A percentile compares a stretch with the other conserved stretches of the same genome.
Conservation (phyloP, 2,329 filamentous ascomycete genomes). For the Emmonsiellopsis sp. region DNA sequence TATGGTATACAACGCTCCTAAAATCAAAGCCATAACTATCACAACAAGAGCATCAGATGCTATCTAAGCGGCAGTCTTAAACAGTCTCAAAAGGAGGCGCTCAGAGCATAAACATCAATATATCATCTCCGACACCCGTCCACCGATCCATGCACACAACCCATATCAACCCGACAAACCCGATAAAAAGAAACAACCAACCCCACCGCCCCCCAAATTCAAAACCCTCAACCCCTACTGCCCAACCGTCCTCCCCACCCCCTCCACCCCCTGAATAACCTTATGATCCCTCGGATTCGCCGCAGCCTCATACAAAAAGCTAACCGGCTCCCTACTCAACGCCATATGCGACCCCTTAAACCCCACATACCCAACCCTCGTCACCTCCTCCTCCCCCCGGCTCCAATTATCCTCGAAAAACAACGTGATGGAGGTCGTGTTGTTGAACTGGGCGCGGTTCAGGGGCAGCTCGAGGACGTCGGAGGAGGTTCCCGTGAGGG, state of each 20-base stretch:
- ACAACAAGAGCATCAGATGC: background rate
- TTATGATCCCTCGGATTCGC: conserved; percentile 82
- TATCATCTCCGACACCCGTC: no score
- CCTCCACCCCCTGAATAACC: conserved; percentile 35
- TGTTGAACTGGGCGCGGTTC: conserved; percentile 79
- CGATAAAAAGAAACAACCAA: background rate
- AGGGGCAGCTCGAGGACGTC: conserved; percentile 84
- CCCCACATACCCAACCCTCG: conserved; percentile 70
- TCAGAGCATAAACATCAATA: background rate
- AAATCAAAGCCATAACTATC: background rate
- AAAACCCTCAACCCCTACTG: conserved; percentile 21
- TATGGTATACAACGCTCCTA: background rate
- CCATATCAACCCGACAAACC: background rate
- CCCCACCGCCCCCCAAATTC: background rate
- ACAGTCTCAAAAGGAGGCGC: background rate
- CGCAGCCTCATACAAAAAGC: conserved; percentile 87
- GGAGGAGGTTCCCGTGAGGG: conserved; percentile 37
- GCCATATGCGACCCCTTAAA: conserved; percentile 95
- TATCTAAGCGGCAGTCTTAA: background rate
- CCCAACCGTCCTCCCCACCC: conserved; percentile 31
- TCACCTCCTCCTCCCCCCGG: conserved; percentile 69
- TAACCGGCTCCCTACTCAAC: conserved; percentile 70
- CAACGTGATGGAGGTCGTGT: conserved; percentile 69
- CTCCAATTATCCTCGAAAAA: conserved; percentile 92
- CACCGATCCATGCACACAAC: background rate